Base-by-base conservation (phyloP, 306 rosid species). In the Vigna unguiculata region DNA sequence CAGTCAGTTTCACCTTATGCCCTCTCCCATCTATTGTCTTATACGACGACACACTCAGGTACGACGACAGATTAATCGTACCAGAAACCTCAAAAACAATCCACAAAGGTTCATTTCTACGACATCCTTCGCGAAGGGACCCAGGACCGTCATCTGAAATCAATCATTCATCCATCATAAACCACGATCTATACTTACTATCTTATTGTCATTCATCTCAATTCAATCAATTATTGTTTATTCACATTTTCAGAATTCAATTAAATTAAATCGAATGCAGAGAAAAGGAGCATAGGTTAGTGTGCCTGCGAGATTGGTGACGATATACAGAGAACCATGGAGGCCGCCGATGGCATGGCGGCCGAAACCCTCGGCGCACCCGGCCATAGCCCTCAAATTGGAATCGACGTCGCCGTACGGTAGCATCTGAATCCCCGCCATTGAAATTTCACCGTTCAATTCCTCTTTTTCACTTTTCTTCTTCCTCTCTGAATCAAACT, bases 1-100 rank as follows among this genome's bases (percentile, higher is more conserved):
- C 97, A 0, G 93, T 88, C 17, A 95, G 71, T 62, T 90, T 95
- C 51, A 95, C 82, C 84, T 82, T 84, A 66, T 89, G 92, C 40
- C 99, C 99, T 8, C 97, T 83, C 36, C 97, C 97, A 79, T 92
- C 97, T 25, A 95, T 77, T n/a, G 98, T 95, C 86, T 89, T 92
- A 66, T 86, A 78, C 6, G 97, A 92, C 0, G 96, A 90, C 19
- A 92, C 93, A 25, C 47, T 86, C 79, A 92, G 61, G 87, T 85
- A 88, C 20, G 98, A 86, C 4, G 89, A 83, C 67, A 95, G 91
- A 67, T 79, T 59, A 81, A 91, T 87, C 38, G 88, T 84, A 17
- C 93, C 93, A 0, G 93, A 91, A 79, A 89, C 74, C 59, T 84
- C 87, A 69, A 91, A 91, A 78, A 91, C 88, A 83, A 91, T 87